Evolutionary conservation across 2,329 filamentous ascomycete species (phyloP).

Genomic region (Xylariaceae sp.): DNA sequence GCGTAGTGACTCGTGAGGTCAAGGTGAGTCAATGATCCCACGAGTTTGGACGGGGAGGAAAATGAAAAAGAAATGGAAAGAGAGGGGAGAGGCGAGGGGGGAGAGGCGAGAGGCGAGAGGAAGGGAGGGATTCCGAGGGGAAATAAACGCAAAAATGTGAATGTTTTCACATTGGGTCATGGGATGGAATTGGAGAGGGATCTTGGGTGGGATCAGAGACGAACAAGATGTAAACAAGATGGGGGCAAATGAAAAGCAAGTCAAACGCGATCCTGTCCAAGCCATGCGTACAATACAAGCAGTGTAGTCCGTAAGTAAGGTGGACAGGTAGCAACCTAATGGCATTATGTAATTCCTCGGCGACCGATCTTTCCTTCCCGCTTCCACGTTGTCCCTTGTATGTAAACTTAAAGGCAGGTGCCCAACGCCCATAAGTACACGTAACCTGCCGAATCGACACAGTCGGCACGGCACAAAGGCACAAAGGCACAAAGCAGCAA

Average conservation of each 20-base stretch:
- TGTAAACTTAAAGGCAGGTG: too few species aligned
- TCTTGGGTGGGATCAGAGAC: not conserved
- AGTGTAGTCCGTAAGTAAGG: too few species aligned
- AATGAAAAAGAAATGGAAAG: not conserved
- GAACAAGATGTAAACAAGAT: not conserved
- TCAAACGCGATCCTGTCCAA: constrained; percentile 7
- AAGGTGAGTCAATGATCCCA: not conserved
- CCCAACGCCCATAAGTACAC: not conserved
- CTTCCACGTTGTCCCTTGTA: not conserved
- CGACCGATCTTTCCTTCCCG: not conserved
- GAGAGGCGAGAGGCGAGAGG: not conserved
- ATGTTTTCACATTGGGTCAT: constrained; percentile 1
- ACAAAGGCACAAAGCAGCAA: not conserved
- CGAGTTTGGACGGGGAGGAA: not conserved
- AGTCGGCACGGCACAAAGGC: too few species aligned
- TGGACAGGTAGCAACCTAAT: too few species aligned
- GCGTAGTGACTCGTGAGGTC: not conserved
- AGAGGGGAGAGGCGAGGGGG: not conserved
- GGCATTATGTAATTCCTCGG: not conserved
- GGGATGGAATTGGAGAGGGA: not conserved
- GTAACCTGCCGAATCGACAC: not conserved
- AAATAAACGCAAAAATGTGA: not conserved
- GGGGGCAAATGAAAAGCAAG: constrained; percentile 8
- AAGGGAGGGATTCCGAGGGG: not conserved
- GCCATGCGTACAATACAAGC: not conserved